These are phyloP conservation scores for Trichoderma polysporum DNA, from an alignment of 2,329 filamentous ascomycete genomes.

Conservation along the genomic window DNA sequence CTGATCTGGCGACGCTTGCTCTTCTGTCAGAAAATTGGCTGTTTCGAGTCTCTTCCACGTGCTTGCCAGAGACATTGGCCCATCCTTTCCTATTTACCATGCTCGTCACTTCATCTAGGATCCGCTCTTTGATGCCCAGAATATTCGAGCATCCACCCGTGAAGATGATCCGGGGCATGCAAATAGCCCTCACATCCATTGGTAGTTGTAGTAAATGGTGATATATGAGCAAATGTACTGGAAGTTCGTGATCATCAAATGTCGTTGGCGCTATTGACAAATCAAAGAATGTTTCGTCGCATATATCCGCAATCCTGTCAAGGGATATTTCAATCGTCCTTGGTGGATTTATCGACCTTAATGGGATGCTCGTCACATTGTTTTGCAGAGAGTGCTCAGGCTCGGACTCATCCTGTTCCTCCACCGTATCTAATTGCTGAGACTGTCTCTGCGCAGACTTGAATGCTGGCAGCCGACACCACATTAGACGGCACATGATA, in stretches of 20 bases:
- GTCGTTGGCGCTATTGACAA: slow-evolving; percentile 49
- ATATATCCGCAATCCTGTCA: slow-evolving; percentile 67
- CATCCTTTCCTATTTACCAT: slow-evolving; percentile 71
- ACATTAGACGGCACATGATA: slow-evolving; percentile 70
- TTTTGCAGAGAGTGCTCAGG: slow-evolving; percentile 30
- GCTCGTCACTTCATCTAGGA: slow-evolving; percentile 70
- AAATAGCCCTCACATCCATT: slow-evolving; percentile 76
- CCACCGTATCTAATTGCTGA: slow-evolving; percentile 47
- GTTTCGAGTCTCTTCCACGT: slow-evolving; percentile 53
- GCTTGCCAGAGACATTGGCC: slow-evolving; percentile 72
- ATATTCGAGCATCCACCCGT: slow-evolving; percentile 78
- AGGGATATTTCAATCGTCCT: slow-evolving; percentile 66
- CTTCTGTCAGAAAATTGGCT: slow-evolving; percentile 32
- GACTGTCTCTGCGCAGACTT: slow-evolving; percentile 40
- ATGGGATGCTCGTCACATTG: slow-evolving; percentile 42
- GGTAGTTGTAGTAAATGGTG: slow-evolving; percentile 72
- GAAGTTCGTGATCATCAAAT: slow-evolving; percentile 84
- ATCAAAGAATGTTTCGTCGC: slow-evolving; percentile 73
- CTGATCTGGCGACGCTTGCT: slow-evolving; percentile 24
- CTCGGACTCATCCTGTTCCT: slow-evolving; percentile 58
- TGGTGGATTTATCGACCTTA: slow-evolving; percentile 50
- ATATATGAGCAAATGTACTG: slow-evolving; percentile 75
- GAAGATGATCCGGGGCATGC: slow-evolving; percentile 87
- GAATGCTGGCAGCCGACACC: slow-evolving; percentile 57
- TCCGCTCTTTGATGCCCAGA: slow-evolving; percentile 73